phyloP scores from a whole-genome alignment of 768 basidiomycete species.

The Auriscalpium orientale region DNA sequence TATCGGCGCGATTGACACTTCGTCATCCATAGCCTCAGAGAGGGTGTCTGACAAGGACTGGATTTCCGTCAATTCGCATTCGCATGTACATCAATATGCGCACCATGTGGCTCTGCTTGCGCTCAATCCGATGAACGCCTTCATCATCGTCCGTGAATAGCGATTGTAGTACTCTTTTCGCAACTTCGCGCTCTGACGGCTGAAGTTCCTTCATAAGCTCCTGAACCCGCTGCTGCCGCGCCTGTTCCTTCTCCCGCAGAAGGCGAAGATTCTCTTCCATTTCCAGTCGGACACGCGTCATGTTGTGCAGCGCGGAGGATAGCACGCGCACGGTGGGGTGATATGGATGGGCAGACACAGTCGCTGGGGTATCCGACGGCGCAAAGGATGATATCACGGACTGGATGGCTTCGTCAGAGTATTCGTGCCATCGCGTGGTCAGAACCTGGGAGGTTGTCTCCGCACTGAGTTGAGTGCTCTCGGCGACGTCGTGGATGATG shows the following conservation, averaged over 20 bases:
- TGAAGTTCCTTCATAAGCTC: slow-evolving; percentile 49
- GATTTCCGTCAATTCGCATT: neutral
- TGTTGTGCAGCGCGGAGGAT: slow-evolving; percentile 55
- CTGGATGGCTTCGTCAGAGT: slow-evolving; percentile 69
- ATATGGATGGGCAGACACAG: slow-evolving; percentile 47
- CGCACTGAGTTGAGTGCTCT: slow-evolving; percentile 2
- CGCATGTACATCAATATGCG: slow-evolving; percentile 15
- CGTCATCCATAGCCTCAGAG: slow-evolving; percentile 43
- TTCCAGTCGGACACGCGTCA: slow-evolving; percentile 51
- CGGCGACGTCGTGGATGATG: neutral
- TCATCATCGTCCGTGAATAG: slow-evolving; percentile 48
- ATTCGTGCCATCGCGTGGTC: slow-evolving; percentile 68
- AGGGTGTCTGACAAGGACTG: slow-evolving; percentile 42
- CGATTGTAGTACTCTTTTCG: slow-evolving; percentile 56
- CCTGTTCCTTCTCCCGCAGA: slow-evolving; percentile 54
- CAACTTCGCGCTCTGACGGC: slow-evolving; percentile 58
- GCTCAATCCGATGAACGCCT: slow-evolving; percentile 38
- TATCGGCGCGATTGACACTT: slow-evolving; percentile 30
- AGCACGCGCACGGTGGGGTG: slow-evolving; percentile 61
- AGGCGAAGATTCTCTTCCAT: slow-evolving; percentile 51
- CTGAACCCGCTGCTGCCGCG: slow-evolving; percentile 43
- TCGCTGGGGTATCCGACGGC: slow-evolving; percentile 38
- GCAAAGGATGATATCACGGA: slow-evolving; percentile 47
- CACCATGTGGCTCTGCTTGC: slow-evolving; percentile 55
- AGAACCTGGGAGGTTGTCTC: slow-evolving; percentile 42